A percentile compares a stretch with the other conserved stretches of the same genome.
phyloP scores from a whole-genome alignment of 108 stramenopile species.

The Ochromonas danica region DNA sequence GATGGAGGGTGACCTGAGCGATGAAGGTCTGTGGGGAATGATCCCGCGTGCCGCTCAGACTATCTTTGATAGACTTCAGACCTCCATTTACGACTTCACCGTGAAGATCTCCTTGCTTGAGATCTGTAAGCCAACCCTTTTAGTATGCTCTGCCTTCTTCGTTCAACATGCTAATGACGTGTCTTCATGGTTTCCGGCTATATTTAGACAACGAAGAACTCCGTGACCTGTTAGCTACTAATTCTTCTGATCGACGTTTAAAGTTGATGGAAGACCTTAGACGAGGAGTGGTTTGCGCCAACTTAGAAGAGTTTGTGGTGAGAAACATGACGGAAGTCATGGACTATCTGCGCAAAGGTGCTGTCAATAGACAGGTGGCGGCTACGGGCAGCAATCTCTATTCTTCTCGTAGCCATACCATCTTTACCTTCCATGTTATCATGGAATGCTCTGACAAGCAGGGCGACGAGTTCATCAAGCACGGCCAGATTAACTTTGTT shows the following conservation, averaged over 20 bases:
- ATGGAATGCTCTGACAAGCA: background rate
- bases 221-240: background rate
- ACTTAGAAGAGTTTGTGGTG: background rate
- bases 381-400: background rate
- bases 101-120: background rate
- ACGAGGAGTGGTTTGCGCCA: background rate
- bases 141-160: background rate
- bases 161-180: background rate
- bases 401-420: background rate
- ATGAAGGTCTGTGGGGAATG: background rate
- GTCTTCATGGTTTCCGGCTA: background rate
- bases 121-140: background rate
- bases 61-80: conserved; percentile 2
- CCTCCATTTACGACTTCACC: background rate
- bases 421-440: background rate
- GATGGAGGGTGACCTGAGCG: background rate
- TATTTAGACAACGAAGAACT: conserved; percentile 10
- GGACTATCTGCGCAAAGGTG: background rate
- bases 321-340: background rate
- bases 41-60: background rate
- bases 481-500: conserved; percentile 6
- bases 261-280: background rate
- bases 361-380: background rate
- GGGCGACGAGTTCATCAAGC: conserved; percentile 8
- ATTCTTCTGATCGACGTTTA: background rate